A percentile compares a stretch with the other conserved stretches of the same genome.
Conservation (phyloP, 1,139 yeast genomes). For the Blastobotrys ciferrii region DNA sequence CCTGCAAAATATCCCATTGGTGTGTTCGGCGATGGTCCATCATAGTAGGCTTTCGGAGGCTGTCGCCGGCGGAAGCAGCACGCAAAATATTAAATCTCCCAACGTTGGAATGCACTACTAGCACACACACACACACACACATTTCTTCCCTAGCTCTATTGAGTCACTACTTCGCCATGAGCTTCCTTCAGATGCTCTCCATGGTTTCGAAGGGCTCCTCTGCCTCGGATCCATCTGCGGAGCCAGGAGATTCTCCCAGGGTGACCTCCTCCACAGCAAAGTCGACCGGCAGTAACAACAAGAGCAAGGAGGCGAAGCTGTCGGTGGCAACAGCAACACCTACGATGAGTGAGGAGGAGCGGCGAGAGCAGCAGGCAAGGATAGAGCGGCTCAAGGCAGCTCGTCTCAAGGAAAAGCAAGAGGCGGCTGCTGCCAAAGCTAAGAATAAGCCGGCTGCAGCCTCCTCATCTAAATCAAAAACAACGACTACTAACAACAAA, state of each 20-base stretch:
- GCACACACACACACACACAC: neutral
- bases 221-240: slow-evolving; percentile 1
- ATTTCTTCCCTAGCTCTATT: slow-evolving; percentile 9
- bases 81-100: neutral
- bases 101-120: slow-evolving; percentile 2
- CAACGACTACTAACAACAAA: slow-evolving; percentile 11
- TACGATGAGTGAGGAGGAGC: slow-evolving; percentile 25
- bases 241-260: slow-evolving; percentile 3
- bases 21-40: neutral
- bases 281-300: slow-evolving; percentile 1
- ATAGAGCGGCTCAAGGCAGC: slow-evolving; percentile 34
- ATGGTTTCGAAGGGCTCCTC: slow-evolving; percentile 22
- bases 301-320: neutral
- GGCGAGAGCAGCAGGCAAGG: slow-evolving; percentile 29
- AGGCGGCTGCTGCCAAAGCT: slow-evolving; percentile 13
- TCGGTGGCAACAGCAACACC: neutral
- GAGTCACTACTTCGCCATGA: slow-evolving; percentile 17
- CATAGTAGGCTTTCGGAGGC: neutral
- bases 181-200: slow-evolving; percentile 30
- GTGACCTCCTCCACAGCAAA: neutral
- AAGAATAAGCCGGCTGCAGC: slow-evolving; percentile 17
- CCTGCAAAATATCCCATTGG: slow-evolving; percentile 1
- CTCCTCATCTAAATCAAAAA: slow-evolving; percentile 9
- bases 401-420: slow-evolving; percentile 20
- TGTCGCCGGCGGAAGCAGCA: neutral